phyloP scores from a whole-genome alignment of 2,329 filamentous ascomycete genomes.

The Epichloe sibirici region DNA sequence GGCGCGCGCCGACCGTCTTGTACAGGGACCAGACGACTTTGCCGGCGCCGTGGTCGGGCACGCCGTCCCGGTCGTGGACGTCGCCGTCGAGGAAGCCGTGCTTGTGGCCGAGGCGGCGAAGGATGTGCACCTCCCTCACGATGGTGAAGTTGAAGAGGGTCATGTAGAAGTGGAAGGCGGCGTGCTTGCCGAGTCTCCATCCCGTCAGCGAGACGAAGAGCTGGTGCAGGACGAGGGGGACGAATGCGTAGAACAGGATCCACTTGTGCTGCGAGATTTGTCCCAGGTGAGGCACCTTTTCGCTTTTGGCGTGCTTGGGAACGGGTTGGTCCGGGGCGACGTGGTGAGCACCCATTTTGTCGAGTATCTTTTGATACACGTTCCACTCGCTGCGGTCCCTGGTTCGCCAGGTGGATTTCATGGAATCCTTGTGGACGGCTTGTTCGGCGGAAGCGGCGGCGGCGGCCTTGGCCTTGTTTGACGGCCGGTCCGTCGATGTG shows the following conservation, averaged over 20 bases:
- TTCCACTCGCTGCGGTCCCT: constrained; percentile 19
- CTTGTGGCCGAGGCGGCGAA: constrained; percentile 25
- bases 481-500: neutral
- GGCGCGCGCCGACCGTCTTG: constrained; percentile 20
- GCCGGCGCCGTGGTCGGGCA: constrained; percentile 27
- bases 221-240: constrained; percentile 3
- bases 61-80: constrained; percentile 12
- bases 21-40: constrained; percentile 23
- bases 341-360: constrained; percentile 18
- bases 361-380: constrained; percentile 19
- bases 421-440: constrained; percentile 20
- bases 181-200: constrained; percentile 16
- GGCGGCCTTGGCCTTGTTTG: neutral
- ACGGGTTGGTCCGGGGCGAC: constrained; percentile 17
- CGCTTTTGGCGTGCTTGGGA: constrained; percentile 27
- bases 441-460: neutral
- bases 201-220: constrained; percentile 21
- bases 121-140: constrained; percentile 25
- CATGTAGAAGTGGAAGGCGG: constrained; percentile 24
- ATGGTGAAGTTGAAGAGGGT: constrained; percentile 26
- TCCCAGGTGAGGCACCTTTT: constrained; percentile 20
- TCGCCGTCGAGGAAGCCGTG: constrained; percentile 32
- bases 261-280: constrained; percentile 24
- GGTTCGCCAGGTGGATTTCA: constrained; percentile 27
- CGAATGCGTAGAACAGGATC: constrained; percentile 22